These are phyloP conservation scores for Auricularia heimuer DNA, from an alignment of 768 basidiomycete species.

Conservation along the genomic window DNA sequence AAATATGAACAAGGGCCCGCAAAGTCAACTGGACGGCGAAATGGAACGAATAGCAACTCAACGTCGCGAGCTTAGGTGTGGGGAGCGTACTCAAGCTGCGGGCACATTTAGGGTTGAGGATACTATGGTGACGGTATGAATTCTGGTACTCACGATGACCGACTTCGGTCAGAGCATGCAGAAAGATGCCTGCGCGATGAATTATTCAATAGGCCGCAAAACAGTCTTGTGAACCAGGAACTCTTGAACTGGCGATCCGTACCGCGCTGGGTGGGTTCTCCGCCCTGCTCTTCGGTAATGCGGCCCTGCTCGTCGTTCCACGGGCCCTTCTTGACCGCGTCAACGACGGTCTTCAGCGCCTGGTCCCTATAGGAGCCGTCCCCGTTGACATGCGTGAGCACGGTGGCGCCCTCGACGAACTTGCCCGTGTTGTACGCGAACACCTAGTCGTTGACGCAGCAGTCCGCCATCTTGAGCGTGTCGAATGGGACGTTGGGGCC, in stretches of 20 bases:
- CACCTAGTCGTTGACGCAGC: constrained; percentile 36
- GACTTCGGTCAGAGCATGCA: background rate
- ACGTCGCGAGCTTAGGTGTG: too few relatives aligned
- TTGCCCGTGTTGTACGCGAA: constrained; percentile 51
- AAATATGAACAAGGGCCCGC: too few relatives aligned
- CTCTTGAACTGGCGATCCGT: background rate
- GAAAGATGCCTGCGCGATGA: background rate
- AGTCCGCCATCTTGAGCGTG: constrained; percentile 36
- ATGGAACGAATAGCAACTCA: too few relatives aligned
- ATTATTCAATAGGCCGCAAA: background rate
- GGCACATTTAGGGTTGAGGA: too few relatives aligned
- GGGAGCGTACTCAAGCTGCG: too few relatives aligned
- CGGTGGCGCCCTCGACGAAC: constrained; percentile 40
- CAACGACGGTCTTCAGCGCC: constrained; percentile 28
- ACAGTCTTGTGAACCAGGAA: background rate
- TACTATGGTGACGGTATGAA: background rate
- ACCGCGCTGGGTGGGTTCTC: background rate
- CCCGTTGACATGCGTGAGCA: constrained; percentile 33
- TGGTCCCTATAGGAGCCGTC: constrained; percentile 30
- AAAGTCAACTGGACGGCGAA: too few relatives aligned
- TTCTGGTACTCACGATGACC: background rate
- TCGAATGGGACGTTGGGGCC: constrained; percentile 35
- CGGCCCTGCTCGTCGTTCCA: constrained; percentile 44
- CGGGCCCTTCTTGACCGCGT: constrained; percentile 31
- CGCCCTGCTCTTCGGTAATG: constrained; percentile 36